Evolutionary conservation across 2,329 filamentous ascomycete species (phyloP), one percentile per base, ranked within the genome.

Genomic region (Daldinia eschscholtzii): DNA sequence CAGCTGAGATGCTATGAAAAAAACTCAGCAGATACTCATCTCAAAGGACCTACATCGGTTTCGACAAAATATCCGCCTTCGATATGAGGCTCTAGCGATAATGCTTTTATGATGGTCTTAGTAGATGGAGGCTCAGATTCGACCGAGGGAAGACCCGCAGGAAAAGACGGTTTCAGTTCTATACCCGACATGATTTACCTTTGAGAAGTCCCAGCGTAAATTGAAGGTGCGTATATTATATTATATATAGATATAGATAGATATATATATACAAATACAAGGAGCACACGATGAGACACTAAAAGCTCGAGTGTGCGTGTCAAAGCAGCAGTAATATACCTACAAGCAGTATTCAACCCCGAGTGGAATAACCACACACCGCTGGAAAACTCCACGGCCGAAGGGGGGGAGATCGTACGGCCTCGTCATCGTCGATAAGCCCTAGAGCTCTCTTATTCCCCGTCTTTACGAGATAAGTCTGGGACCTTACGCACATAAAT

Each of bases 41-140:
- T 50, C 30, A 3, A 52, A 39, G 30, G 4, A 58, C 53, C 41
- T 61, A 61, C 44, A 78, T 92, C 88, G 0, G 88, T 92, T 76
- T 90, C 87, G 70, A 79, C 79, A 73, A 87, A 92, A 80, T 89
- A 91, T 52, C 89, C 89, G 59, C 89, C 89, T 80, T 65, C 89
- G 48, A 88, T 83, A 77, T 92, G 88, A 7, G 83, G 80, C 55
- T 81, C 75, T 28, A 91, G 82, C 23, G 80, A 73, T 56, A 91
- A 83, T 20, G 80, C 59, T 10, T 66, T 42, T 71, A 81, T 80
- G 37, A 81, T 12, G 39, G 50, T 15, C 6, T 53, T 33, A 42
- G 42, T 53, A 33, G 39, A 46, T 13, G 52, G 35, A 15, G 52
- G 18, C 28, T 66, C 58, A 13, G 52, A 48, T 23, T 35, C 35